These are phyloP conservation scores for Phyllosticta citrichinensis DNA, from an alignment of 2,329 filamentous ascomycete genomes.

Conservation along the genomic window DNA sequence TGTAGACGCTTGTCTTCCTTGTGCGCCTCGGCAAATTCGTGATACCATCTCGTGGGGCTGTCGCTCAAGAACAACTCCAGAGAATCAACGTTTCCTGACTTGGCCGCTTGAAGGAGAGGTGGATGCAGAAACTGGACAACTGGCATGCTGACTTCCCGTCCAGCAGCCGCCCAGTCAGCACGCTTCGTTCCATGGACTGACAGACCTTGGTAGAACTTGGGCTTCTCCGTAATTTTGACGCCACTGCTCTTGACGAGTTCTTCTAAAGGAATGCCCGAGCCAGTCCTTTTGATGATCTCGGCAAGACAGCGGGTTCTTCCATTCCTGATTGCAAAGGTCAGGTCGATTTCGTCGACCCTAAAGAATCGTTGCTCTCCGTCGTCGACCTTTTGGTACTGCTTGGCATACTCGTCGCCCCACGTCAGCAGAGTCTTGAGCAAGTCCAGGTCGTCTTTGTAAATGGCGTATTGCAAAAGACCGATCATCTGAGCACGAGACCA, in stretches of 20 bases:
- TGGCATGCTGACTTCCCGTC: constrained; percentile 30
- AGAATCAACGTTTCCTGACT: constrained; percentile 49
- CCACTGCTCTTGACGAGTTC: constrained; percentile 57
- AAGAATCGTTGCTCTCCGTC: constrained; percentile 14
- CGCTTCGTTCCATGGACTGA: constrained; percentile 67
- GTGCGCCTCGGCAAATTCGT: constrained; percentile 55
- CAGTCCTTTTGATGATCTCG: constrained; percentile 55
- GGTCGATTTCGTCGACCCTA: constrained; percentile 16
- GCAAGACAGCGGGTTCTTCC: constrained; percentile 48
- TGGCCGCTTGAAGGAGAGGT: constrained; percentile 52
- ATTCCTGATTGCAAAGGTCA: constrained; percentile 34
- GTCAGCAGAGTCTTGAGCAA: constrained; percentile 15
- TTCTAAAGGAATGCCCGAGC: constrained; percentile 60
- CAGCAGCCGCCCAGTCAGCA: constrained; percentile 62
- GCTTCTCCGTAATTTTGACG: constrained; percentile 51
- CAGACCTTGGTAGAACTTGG: constrained; percentile 66
- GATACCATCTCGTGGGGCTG: constrained; percentile 56
- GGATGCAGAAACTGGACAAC: constrained; percentile 32
- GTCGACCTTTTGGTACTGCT: constrained; percentile 13
- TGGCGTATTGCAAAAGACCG: constrained; percentile 22
- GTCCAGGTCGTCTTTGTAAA: constrained; percentile 17
- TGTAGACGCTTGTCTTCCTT: constrained; percentile 52
- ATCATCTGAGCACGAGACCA: neutral
- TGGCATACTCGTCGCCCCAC: constrained; percentile 14
- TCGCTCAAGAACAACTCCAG: constrained; percentile 73